These are phyloP conservation scores for Pestalotiopsis sp. DNA, from an alignment of 2,329 filamentous ascomycete species.

Conservation along the genomic window DNA sequence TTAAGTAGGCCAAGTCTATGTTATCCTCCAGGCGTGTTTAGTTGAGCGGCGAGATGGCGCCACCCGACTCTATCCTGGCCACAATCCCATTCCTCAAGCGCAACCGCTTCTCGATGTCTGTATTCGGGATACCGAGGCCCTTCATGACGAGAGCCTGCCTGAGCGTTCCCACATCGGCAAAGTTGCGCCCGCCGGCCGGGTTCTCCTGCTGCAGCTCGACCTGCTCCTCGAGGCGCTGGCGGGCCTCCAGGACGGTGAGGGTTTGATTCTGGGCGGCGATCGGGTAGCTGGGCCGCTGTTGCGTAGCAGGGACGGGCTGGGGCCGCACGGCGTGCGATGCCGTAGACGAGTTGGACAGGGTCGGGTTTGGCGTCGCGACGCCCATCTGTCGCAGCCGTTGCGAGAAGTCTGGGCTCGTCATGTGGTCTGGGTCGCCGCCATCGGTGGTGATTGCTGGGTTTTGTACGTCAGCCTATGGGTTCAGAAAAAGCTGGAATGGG, in stretches of 20 bases:
- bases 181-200: conserved; percentile 44
- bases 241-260: conserved; percentile 51
- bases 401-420: conserved; percentile 47
- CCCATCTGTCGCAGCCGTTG: conserved; percentile 57
- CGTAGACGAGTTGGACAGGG: conserved; percentile 54
- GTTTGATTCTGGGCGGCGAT: conserved; percentile 44
- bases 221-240: conserved; percentile 44
- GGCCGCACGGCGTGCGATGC: conserved; percentile 25
- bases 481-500: background rate
- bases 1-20: background rate
- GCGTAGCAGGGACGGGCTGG: conserved; percentile 3
- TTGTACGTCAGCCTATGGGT: background rate
- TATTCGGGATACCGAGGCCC: conserved; percentile 38
- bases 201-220: conserved; percentile 48
- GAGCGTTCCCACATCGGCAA: conserved; percentile 51
- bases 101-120: conserved; percentile 50
- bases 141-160: conserved; percentile 49
- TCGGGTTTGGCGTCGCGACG: conserved; percentile 56
- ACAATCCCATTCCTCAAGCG: conserved; percentile 49
- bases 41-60: conserved; percentile 40
- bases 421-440: conserved; percentile 42
- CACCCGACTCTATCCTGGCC: conserved; percentile 43
- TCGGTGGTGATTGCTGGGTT: conserved; percentile 43
- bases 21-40: background rate
- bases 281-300: conserved; percentile 21